Percentiles rank a stretch among this genome's conserved stretches.
Evolutionary conservation across 225 moss, liverwort and hornwort species (phyloP).

Genomic region (Bryoerythrophyllum caledonicum): DNA sequence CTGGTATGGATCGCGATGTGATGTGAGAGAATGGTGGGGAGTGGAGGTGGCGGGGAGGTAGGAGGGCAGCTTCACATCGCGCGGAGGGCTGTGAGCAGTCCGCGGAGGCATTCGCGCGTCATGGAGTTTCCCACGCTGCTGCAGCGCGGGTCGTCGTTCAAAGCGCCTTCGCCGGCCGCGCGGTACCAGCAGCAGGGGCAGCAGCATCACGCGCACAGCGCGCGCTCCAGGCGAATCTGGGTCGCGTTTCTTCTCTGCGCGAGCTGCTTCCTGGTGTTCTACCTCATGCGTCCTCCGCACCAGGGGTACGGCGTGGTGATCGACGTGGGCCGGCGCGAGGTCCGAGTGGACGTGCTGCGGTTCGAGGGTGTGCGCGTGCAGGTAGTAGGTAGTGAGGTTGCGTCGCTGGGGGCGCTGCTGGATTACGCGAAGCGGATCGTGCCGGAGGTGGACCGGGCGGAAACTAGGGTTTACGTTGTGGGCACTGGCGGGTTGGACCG

Average conservation of each 20-base stretch:
- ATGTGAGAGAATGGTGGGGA: conserved; percentile 35
- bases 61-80: background rate
- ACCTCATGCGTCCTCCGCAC: background rate
- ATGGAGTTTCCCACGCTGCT: conserved; percentile 47
- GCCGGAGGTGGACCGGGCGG: conserved; percentile 23
- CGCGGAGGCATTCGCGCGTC: background rate
- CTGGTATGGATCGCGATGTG: background rate
- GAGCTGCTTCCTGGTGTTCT: conserved; percentile 21
- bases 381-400: conserved; percentile 20
- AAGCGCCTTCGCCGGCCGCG: background rate
- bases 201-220: no score
- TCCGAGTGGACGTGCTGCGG: conserved; percentile 31
- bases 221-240: conserved; percentile 13
- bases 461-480: conserved; percentile 34
- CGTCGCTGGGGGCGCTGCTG: conserved; percentile 16
- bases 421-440: conserved; percentile 25
- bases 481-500: conserved; percentile 36
- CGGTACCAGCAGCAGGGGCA: conserved; percentile 11
- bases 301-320: conserved; percentile 40
- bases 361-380: conserved; percentile 8
- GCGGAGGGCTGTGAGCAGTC: background rate
- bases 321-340: conserved; percentile 30
- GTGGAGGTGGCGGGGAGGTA: conserved; percentile 28
- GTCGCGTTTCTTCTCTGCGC: background rate
- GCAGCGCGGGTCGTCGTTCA: conserved; percentile 28